Base-by-base conservation (phyloP, 768 basidiomycete genomes). In the Boletus rex-veris region DNA sequence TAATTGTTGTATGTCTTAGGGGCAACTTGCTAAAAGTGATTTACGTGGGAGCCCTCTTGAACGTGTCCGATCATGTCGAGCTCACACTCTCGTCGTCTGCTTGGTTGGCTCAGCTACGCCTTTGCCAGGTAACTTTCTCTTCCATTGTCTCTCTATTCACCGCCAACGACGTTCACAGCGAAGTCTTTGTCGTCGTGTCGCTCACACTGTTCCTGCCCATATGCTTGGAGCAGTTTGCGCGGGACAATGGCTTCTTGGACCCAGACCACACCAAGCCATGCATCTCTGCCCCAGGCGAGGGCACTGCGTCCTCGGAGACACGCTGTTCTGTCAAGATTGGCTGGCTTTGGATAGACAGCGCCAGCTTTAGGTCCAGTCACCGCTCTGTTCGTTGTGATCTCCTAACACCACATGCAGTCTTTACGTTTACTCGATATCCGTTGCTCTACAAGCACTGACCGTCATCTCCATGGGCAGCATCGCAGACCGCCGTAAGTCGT, bases 401-500 rank as follows among this genome's bases (percentile, higher is more conserved):
- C 37, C 45, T 56, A 4, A 59, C 45, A 33, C 12, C 18, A 3
- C 28, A 0, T 7, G 3, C 62, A 95, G 93, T 62, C 75, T 99
- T 35, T 94, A 96, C 65, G 80, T 87, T 30, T 90, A 92, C 69
- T 97, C 95, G 1, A 75, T 85, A 14, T 92, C 90, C 1, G 95
- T 98, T 1, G 87, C 88, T 0, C 70, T 96, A 0, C 95, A 98
- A 67, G 95, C 94, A 0, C 63, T 98, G n/a, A 91, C 88, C 0
- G 93, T 99, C 37, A 93, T 99, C 51, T 94, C 95, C 6, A 90
- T 97, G 79, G 92, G 92, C 7, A 84, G 84, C 15, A 85, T 96
- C 51, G 96, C 95, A 1, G 92, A 98, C 71, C 83, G 90, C 57
- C 85, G 93, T 95, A 61, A 54, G 89, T 77, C 18, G 0, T n/a